Base-by-base conservation (phyloP, 2,329 filamentous ascomycete genomes). In the Pseudonectria foliicola region DNA sequence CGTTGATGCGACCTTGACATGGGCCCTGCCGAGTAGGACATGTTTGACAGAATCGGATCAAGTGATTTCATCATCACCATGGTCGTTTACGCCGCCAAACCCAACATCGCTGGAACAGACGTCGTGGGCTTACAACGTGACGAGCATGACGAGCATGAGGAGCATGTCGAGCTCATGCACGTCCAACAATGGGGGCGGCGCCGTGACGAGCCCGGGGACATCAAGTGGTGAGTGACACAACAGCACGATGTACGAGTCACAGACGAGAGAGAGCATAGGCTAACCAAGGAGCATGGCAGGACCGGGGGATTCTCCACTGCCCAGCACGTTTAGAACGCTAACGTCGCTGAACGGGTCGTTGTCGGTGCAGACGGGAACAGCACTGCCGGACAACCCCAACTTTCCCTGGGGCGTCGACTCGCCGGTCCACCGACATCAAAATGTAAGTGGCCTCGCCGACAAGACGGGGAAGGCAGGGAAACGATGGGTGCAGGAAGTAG, bases 361-460 rank as follows among this genome's bases (percentile, higher is more conserved):
- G 31, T 46, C 52, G 18, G 34, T 37, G 11, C 46, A 50, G 25
- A 51, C 48, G 2, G 43, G 34, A 26, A 41, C 33, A 25, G 29
- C 39, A 7, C 37, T 59, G 23, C 53, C 58, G 6, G 43, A 47
- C 3, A 55, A 57, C 21, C 49, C 55, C 12, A 56, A 59, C 37
- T 61, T 50, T 16, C 60, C 61, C 2, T 63, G 60, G 60, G 60
- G 57, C 10, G 56, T 54, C 21, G 49, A 54, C 40, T 59, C 53
- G 25, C 59, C 59, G 1, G 37, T 57, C 24, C 59, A 63, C 39
- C 57, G 59, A 5, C 57, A 61, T 32, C 52, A 54, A 21, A 55
- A 56, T 34, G 45, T 52, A 31, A 49, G 48, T 7, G 43, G 45
- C n/a, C 44, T 55, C 4, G 39, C 45, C 21, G 34, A 37, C 16